A percentile compares a stretch with the other conserved stretches of the same genome.
Conservation (phyloP, 495 filamentous ascomycete species). For the Tuber borchii region DNA sequence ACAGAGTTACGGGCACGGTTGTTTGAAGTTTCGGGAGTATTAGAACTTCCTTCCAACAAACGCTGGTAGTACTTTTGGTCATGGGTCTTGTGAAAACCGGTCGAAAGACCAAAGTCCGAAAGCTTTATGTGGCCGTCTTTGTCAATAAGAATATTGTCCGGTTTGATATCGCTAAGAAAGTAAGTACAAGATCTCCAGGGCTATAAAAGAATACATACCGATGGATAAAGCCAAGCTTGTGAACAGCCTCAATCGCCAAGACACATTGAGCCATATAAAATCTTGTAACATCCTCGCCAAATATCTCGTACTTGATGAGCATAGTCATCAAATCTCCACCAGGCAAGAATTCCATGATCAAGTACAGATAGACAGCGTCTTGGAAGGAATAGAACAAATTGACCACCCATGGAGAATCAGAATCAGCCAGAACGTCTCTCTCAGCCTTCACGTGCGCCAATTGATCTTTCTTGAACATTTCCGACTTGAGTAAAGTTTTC, state of each 20-base stretch:
- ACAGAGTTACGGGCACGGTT: conserved; percentile 78
- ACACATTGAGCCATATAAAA: conserved; percentile 99
- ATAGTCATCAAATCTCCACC: conserved; percentile 99
- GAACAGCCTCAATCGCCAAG: conserved; percentile 93
- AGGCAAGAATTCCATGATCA: conserved; percentile 98
- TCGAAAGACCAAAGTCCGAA: conserved; percentile 96
- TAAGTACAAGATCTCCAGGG: conserved; percentile 10
- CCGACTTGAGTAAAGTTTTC: conserved; percentile 95
- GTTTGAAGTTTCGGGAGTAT: conserved; percentile 52
- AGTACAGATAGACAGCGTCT: conserved; percentile 88
- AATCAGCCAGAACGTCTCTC: conserved; percentile 94
- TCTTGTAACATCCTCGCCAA: conserved; percentile 94
- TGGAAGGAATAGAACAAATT: conserved; percentile 98
- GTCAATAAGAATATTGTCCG: conserved; percentile 96
- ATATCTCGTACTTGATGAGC: conserved; percentile 99
- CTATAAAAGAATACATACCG: conserved; percentile 51
- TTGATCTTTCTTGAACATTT: conserved; percentile 99
- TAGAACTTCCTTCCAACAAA: conserved; percentile 71
- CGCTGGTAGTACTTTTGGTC: conserved; percentile 98
- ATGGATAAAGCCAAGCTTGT: conserved; percentile 97
- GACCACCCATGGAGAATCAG: conserved; percentile 97
- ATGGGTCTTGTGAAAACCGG: conserved; percentile 94
- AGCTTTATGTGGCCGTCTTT: conserved; percentile 94
- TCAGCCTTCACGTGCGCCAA: conserved; percentile 97
- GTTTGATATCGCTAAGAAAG: conserved; percentile 82